These are phyloP conservation scores for Nasturtium officinale DNA, from an alignment of 345 rosid genomes.

Conservation along the genomic window DNA sequence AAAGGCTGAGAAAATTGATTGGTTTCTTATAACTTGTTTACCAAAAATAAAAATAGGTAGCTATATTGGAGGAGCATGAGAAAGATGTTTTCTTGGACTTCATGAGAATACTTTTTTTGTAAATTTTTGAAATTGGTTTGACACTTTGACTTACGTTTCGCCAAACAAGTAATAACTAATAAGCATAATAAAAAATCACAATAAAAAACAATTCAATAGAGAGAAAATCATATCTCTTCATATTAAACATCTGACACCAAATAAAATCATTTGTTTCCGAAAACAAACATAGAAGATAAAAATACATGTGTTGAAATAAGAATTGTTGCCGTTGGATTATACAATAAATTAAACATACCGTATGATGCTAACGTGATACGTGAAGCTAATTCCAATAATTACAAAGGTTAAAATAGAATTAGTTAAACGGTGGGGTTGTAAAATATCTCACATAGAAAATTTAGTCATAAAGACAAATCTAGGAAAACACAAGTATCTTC, in stretches of 20 bases:
- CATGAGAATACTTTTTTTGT: background rate
- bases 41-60: conserved; percentile 38
- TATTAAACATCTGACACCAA: background rate
- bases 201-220: background rate
- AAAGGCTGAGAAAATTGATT: conserved; percentile 50
- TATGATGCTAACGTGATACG: background rate
- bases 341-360: background rate
- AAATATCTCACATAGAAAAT: too few relatives aligned
- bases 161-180: conserved; percentile 11
- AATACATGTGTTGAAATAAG: background rate
- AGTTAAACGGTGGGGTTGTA: too few relatives aligned
- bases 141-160: background rate
- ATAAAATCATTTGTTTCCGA: background rate
- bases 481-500: background rate
- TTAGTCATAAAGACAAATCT: background rate
- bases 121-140: background rate
- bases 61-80: conserved; percentile 39
- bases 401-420: background rate
- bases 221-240: background rate
- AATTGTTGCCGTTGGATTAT: background rate
- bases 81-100: conserved; percentile 2
- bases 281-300: background rate
- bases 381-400: background rate
- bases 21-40: conserved; percentile 20
- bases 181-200: background rate